Evolutionary conservation across 192 early-diverging fungal genomes (phyloP), one percentile per base, ranked within the genome.

Genomic region (Gryganskiella cystojenkinii): DNA sequence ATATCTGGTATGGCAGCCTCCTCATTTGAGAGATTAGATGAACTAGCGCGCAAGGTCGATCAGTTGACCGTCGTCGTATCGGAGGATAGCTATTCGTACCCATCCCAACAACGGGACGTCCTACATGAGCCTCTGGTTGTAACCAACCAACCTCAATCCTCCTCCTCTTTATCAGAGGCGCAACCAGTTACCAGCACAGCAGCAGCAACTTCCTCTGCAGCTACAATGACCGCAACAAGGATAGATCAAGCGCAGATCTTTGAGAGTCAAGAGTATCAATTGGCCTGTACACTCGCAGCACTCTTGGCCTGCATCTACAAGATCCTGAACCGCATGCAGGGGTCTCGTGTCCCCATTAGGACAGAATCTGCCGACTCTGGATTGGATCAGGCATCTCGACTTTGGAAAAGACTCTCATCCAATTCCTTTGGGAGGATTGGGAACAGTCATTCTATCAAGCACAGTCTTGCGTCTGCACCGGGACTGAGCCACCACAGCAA

Each of bases 281-380:
- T 89, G 40, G 84, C 82, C 31, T 89, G 87, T 70, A 71, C 87
- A 17, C 56, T 89, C 19, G 87, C 87, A 22, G 84, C 82, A 5
- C 46, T 89, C 14, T 53, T 89, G n/a, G 80, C 71, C 0, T 75
- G 86, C 28, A 54, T 84, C 8, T 89, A 89, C 57, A 53, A 76
- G 14, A 78, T 89, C 17, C 58, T 87, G 35, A 82, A 89, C 55
- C 67, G 51, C 20, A 64, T 67, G 64, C 69, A 81, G 35, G 56
- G 54, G 15, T 28, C 61, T 15, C 65, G 74, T 4, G 43, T 56
- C 14, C 74, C 66, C 20, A 22, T 25, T 7, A 52, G 74, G 3
- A 69, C 74, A 15, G 74, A 78, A 40, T 78, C 74, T 56, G 56
- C 55, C 2, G 74, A 78, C 22, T 78, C 74, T 14, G 66, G 74